Evolutionary conservation across 805 yeast species (phyloP).

Genomic region (Ogataea trehaloabstinens): DNA sequence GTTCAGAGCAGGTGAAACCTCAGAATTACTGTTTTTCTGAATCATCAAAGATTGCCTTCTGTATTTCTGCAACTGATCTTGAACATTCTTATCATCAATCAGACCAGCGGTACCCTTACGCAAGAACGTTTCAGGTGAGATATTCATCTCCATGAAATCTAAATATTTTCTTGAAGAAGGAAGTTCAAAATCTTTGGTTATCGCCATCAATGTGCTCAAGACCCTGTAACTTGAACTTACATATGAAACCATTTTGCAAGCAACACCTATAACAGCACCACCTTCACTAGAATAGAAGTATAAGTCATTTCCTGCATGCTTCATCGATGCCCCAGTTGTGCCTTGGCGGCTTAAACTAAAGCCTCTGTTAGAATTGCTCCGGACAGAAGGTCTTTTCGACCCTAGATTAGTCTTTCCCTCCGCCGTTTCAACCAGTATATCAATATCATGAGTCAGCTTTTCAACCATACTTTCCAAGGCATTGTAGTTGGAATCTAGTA

Average conservation of each 20-base stretch:
- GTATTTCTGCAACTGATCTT: constrained; percentile 26
- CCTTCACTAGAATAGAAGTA: constrained; percentile 69
- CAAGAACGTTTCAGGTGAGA: constrained; percentile 61
- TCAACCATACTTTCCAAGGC: constrained; percentile 55
- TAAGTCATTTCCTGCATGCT: constrained; percentile 9
- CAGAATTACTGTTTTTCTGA: constrained; percentile 5
- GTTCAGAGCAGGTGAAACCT: constrained; percentile 11
- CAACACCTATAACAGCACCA: constrained; percentile 36
- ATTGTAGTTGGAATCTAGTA: constrained; percentile 45
- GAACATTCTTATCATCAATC: constrained; percentile 38
- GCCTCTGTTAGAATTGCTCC: neutral
- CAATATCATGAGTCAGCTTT: constrained; percentile 63
- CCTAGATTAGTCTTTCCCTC: constrained; percentile 17
- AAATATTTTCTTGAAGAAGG: constrained; percentile 62
- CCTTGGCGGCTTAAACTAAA: constrained; percentile 2
- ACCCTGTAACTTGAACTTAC: constrained; percentile 48
- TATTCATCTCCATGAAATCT: constrained; percentile 55
- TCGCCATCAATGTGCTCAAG: constrained; percentile 51
- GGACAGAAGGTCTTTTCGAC: constrained; percentile 6
- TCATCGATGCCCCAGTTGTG: constrained; percentile 21
- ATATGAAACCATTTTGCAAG: constrained; percentile 50
- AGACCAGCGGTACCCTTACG: constrained; percentile 60
- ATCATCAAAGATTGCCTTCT: constrained; percentile 13
- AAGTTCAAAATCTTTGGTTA: constrained; percentile 67
- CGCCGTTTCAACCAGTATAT: constrained; percentile 47